These are phyloP conservation scores for Stylosanthes scabra DNA, from an alignment of 331 rosid species.

Conservation along the genomic window DNA sequence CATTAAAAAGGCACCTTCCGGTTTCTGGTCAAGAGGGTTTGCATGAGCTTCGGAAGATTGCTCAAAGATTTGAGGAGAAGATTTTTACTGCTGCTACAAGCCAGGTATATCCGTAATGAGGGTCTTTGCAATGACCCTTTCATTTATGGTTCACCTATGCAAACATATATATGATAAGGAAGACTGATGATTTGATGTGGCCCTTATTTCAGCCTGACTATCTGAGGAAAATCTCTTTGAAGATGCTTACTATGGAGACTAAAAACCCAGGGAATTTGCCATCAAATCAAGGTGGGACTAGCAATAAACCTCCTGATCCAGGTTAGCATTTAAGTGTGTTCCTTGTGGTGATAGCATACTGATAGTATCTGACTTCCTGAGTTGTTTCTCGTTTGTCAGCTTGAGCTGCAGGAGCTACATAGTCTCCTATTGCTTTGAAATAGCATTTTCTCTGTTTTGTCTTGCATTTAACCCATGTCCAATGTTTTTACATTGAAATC, in stretches of 20 bases:
- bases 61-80: slow-evolving; percentile 85
- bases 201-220: slow-evolving; percentile 63
- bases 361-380: slow-evolving; percentile 1
- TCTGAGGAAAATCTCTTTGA: slow-evolving; percentile 78
- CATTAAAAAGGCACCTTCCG: slow-evolving; percentile 77
- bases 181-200: slow-evolving; percentile 27
- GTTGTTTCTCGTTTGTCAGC: slow-evolving; percentile 27
- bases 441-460: slow-evolving; percentile 26
- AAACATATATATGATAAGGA: not conserved
- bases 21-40: slow-evolving; percentile 72
- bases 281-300: slow-evolving; percentile 56
- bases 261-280: slow-evolving; percentile 63
- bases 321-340: slow-evolving; percentile 49
- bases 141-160: not conserved
- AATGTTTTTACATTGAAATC: slow-evolving; percentile 18
- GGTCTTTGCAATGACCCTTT: not conserved
- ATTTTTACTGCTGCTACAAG: slow-evolving; percentile 70
- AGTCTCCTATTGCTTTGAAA: slow-evolving; percentile 27
- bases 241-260: slow-evolving; percentile 89
- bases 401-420: not conserved
- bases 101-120: slow-evolving; percentile 58
- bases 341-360: slow-evolving; percentile 19
- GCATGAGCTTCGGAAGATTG: slow-evolving; percentile 68
- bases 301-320: slow-evolving; percentile 67
- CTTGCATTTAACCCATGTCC: slow-evolving; percentile 12